Evolutionary conservation across 257 asterid species (phyloP).

Genomic region (Perilla frutescens): DNA sequence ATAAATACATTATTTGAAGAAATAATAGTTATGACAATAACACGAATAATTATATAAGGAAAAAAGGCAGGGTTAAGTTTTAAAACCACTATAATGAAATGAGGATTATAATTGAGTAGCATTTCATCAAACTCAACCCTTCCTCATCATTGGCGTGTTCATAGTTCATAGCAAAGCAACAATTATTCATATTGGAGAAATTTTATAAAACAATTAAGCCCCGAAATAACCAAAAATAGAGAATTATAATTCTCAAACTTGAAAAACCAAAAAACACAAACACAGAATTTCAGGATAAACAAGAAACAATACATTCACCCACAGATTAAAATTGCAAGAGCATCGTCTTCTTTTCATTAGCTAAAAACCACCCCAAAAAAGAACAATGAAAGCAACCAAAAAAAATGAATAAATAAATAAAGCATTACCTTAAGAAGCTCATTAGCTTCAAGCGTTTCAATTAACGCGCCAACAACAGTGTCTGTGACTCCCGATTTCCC

Average conservation of each 20-base stretch:
- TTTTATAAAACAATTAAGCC: neutral
- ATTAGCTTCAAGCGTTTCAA: constrained; percentile 88
- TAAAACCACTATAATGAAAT: neutral
- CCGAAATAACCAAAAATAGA: neutral
- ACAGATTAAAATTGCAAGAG: no score
- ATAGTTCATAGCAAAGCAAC: neutral
- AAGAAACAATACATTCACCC: neutral
- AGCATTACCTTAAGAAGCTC: constrained; percentile 87
- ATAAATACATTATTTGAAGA: neutral
- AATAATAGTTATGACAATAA: neutral
- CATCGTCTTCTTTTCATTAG: neutral
- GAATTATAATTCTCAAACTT: neutral
- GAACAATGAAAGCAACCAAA: neutral
- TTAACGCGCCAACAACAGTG: constrained; percentile 67
- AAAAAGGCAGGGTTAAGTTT: neutral
- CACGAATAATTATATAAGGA: neutral
- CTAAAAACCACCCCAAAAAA: neutral
- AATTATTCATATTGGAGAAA: neutral
- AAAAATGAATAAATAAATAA: neutral
- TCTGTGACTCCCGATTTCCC: constrained; percentile 92
- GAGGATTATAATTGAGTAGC: neutral
- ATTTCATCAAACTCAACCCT: constrained; percentile 7
- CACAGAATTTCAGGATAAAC: neutral
- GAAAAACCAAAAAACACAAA: neutral
- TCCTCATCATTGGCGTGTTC: neutral